phyloP scores from a whole-genome alignment of 139 green algal species.

The Picochlorum sp. region DNA sequence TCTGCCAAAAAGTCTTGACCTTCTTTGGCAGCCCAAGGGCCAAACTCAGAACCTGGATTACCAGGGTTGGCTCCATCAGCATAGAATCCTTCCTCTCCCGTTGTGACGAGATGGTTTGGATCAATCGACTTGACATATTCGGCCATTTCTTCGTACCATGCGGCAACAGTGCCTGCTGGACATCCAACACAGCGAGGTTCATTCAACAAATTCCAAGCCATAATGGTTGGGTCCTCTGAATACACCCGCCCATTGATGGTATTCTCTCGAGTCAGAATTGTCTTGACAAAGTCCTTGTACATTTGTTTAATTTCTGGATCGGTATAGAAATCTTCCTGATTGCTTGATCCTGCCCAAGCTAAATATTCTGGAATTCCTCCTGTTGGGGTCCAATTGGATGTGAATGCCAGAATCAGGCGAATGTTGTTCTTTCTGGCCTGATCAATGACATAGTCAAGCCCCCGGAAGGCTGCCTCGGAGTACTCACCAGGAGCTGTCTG shows the following conservation, averaged over 20 bases:
- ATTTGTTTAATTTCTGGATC: conserved; percentile 20
- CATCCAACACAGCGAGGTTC: conserved; percentile 5
- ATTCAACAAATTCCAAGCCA: conserved; percentile 54
- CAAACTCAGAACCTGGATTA: conserved; percentile 21
- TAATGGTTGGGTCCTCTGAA: conserved; percentile 38
- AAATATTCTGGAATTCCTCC: conserved; percentile 40
- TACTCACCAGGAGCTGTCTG: conserved; percentile 34
- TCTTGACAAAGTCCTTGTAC: conserved; percentile 15
- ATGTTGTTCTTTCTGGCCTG: conserved; percentile 37
- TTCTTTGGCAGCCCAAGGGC: conserved; percentile 21
- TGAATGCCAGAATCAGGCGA: conserved; percentile 42
- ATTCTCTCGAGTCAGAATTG: conserved; percentile 29
- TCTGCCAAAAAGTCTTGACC: conserved; percentile 44
- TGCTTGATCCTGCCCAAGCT: conserved; percentile 19
- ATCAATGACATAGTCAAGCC: conserved; percentile 48
- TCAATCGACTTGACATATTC: conserved; percentile 30
- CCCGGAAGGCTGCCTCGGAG: conserved; percentile 37
- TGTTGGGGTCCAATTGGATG: conserved; percentile 45
- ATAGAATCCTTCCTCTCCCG: conserved; percentile 55
- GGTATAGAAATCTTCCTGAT: conserved; percentile 40
- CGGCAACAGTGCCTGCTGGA: conserved; percentile 18
- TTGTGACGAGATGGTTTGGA: conserved; percentile 48
- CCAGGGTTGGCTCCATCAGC: conserved; percentile 13
- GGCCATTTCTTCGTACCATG: conserved; percentile 21
- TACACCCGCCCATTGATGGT: conserved; percentile 38